Base-by-base conservation (phyloP, 106 monocot species). In the Allium sativum region DNA sequence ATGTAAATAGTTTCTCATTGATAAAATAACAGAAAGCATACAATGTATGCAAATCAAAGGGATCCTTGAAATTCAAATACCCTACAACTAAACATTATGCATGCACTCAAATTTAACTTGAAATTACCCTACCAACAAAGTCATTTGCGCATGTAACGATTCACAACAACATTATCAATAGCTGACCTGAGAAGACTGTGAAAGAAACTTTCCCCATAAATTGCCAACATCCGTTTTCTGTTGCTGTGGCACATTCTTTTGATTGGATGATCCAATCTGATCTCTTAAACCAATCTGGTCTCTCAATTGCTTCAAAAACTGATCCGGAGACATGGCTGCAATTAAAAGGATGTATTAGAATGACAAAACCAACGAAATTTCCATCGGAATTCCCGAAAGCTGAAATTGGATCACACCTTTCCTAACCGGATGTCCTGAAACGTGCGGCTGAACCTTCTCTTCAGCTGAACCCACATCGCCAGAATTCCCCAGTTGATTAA, bases 151-250 rank as follows among this genome's bases (percentile, higher is more conserved):
- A 31, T 31, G 31, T 31, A 31, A 31, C 31, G 31, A 31, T 31
- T 31, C 31, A 2, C 31, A 31, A 3, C 31, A 31, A 31, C 31
- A 31, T 31, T 31, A 31, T 31, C 31, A 42, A 61, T 59, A 42
- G 10, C 65, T 18, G 52, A 78, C 82, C 82, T 77, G 61, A 57
- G 77, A 74, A 46, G 53, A 77, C 55, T 78, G 77, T 8, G 82
- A 82, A 14, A 82, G 69, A 18, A 82, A 70, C 41, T 74, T 82
- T 0, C 77, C 82, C 82, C 82, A 82, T 21, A 77, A 65, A 22
- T 64, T 55, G 17, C 45, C 50, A 15, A 53, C 55, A 8, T 64
- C 72, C 31, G 53, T 53, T 53, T 62, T 62, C 68, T 48, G 67
- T 13, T 51, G 52, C 14, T 44, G 68, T 64, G 56, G 45, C 73